These are phyloP conservation scores for Malassezia nana DNA, from an alignment of 1,284 basidiomycete genomes.

Conservation along the genomic window DNA sequence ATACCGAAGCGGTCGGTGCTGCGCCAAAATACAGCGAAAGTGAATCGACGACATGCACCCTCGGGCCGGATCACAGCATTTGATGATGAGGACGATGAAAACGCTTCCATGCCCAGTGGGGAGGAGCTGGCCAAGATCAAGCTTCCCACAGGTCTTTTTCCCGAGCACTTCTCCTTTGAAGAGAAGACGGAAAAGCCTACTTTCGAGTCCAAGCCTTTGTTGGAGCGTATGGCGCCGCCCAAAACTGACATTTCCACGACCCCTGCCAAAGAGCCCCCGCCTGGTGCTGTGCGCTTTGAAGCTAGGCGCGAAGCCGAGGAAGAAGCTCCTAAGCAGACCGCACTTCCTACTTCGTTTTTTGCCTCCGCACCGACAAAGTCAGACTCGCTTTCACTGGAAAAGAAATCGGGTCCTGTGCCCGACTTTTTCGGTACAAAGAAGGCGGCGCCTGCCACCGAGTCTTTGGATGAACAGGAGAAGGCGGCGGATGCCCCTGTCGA, in stretches of 20 bases:
- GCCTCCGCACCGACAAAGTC: conserved; percentile 20
- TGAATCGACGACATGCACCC: conserved; percentile 31
- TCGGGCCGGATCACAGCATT: conserved; percentile 39
- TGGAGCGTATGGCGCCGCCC: conserved; percentile 2
- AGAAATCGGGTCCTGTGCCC: conserved; percentile 37
- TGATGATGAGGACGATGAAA: conserved; percentile 36
- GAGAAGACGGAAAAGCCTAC: neutral
- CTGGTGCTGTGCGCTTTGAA: conserved; percentile 7
- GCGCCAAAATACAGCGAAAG: conserved; percentile 38
- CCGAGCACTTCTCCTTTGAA: conserved; percentile 36
- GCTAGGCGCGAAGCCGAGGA: neutral
- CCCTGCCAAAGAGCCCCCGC: conserved; percentile 15
- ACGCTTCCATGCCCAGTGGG: neutral
- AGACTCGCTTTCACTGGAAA: conserved; percentile 15
- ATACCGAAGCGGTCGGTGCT: conserved; percentile 30
- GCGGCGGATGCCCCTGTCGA: neutral
- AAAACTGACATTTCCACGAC: conserved; percentile 12
- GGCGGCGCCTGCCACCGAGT: neutral
- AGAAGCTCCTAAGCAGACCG: neutral
- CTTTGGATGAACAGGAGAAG: neutral
- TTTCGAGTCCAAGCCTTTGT: neutral
- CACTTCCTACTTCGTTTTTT: conserved; percentile 4
- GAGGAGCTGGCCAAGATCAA: conserved; percentile 44
- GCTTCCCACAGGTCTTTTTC: conserved; percentile 38
- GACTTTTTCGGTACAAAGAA: conserved; percentile 30